Conservation (phyloP, 345 rosid genomes). For the Lenwebbia sp. region DNA sequence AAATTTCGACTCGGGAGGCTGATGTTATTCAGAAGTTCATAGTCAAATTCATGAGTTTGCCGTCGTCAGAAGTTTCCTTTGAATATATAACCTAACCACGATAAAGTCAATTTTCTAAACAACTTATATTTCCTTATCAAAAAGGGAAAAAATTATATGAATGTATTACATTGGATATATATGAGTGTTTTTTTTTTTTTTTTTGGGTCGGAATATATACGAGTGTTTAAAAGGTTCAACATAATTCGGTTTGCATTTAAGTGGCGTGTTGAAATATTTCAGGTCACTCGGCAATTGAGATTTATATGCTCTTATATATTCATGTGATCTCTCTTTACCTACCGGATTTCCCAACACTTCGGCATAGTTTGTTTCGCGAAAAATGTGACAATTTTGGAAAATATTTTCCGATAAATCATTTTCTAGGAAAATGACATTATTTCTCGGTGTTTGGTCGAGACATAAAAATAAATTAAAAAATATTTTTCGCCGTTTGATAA, state of each 20-base stretch:
- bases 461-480: too few relatives aligned
- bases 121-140: neutral
- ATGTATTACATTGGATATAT: neutral
- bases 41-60: neutral
- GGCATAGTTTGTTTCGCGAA: too few relatives aligned
- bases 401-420: too few relatives aligned
- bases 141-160: rapidly evolving
- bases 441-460: too few relatives aligned
- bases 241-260: rapidly evolving
- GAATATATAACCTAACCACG: too few relatives aligned
- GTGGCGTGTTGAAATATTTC: neutral
- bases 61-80: neutral
- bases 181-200: rapidly evolving
- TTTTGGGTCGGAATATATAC: too few relatives aligned
- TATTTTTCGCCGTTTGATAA: too few relatives aligned
- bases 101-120: neutral
- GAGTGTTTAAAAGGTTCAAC: neutral
- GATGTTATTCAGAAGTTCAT: neutral
- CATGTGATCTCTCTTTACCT: rapidly evolving
- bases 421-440: too few relatives aligned
- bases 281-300: rapidly evolving
- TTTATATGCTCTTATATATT: neutral
- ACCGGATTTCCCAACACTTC: neutral
- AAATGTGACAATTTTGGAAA: too few relatives aligned
- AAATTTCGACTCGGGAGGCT: neutral